These are phyloP conservation scores for Tetrahymena borealis DNA, from an alignment of 73 alveolate genomes.

Conservation along the genomic window DNA sequence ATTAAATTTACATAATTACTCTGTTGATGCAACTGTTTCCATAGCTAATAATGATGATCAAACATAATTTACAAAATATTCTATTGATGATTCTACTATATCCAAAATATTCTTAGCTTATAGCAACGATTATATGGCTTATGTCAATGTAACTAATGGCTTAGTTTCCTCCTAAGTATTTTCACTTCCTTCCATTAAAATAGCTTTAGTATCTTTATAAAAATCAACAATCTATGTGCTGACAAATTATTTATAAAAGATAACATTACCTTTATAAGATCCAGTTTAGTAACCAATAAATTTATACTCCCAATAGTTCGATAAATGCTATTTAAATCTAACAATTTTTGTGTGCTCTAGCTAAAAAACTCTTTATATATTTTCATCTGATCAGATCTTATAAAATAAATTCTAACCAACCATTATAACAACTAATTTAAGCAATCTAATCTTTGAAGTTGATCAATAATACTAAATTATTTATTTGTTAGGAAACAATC, in stretches of 20 bases:
- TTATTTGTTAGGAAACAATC: background rate
- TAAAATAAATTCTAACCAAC: background rate
- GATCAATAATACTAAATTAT: background rate
- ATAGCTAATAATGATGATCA: background rate
- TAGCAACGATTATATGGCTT: background rate
- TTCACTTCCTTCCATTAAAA: background rate
- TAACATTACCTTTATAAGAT: background rate
- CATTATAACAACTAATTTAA: background rate
- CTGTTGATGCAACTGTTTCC: background rate
- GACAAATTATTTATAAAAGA: background rate
- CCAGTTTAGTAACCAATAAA: background rate
- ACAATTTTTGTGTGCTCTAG: background rate
- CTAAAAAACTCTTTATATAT: background rate
- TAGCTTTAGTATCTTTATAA: background rate
- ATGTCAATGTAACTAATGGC: background rate
- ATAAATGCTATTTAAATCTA: background rate
- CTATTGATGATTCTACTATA: background rate
- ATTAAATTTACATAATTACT: background rate
- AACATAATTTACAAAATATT: background rate
- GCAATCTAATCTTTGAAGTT: background rate
- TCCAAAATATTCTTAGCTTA: background rate
- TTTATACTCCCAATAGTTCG: background rate
- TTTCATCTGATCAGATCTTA: background rate
- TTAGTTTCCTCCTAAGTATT: background rate
- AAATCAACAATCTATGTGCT: background rate